Evolutionary conservation across 352 stramenopile genomes (phyloP), one percentile per base, ranked within the genome.

Genomic region (Phytophthora aleatoria): DNA sequence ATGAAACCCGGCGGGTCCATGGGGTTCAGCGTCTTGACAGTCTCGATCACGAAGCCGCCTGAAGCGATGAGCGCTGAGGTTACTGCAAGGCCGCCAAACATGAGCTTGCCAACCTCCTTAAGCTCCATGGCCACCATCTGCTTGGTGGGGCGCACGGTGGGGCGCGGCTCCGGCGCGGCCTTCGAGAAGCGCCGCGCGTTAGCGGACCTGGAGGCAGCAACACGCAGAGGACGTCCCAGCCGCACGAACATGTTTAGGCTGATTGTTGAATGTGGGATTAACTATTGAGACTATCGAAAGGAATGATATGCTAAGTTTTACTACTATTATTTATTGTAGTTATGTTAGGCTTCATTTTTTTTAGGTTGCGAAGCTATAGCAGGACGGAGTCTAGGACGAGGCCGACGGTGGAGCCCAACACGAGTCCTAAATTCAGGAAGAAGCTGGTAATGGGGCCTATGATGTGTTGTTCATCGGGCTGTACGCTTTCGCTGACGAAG

Each of bases 371-470:
- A 20, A 54, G 15, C 35, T 61, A 72, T 30, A 88, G 51, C 2
- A 92, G 69, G 38, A 83, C 59, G 13, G 67, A 73, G 39, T 90
- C 70, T n/a, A 94, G 61, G 33, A 89, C 12, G n/a, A 94, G 61
- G 0, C 82, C 81, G 8, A 77, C 66, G 0, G 78, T 85, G 26
- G 85, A 83, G 39, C 85, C 85, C 4, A 94, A 52, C 13, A 94
- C 85, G 41, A 94, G 78, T 0, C 85, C 85, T 16, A 91, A 70
- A 65, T 91, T 94, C 9, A 94, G 63, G 64, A 91, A 92, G 62
- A 94, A 94, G 58, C 85, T 90, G 36, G 85, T 94, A 60, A 92
- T 89, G 20, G 77, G 76, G 5, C 85, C 83, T 5, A 82, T 85
- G 5, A 92, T 52, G 12, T 75, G 66, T 57, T 89, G 77, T 26